Conservation (phyloP, 2,329 filamentous ascomycete species). For the Penicillium sp. region DNA sequence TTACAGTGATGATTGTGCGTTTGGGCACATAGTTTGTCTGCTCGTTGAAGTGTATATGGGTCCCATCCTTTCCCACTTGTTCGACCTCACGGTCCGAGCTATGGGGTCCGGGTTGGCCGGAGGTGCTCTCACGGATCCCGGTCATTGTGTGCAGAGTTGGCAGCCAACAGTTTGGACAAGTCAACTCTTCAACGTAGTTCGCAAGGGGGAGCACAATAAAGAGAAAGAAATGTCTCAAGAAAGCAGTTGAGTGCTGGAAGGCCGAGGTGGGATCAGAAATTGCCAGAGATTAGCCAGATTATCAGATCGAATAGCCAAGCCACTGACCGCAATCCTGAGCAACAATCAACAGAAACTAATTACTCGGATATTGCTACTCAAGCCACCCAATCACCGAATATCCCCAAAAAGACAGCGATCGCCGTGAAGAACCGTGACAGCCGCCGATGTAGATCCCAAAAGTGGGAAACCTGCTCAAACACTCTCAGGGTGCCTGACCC, state of each 20-base stretch:
- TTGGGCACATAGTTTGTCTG: constrained; percentile 59
- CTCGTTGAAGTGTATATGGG: constrained; percentile 50
- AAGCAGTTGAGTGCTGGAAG: neutral
- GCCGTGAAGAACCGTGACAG: constrained; percentile 18
- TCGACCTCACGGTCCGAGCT: constrained; percentile 6
- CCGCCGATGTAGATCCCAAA: constrained; percentile 17
- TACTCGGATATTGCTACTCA: neutral
- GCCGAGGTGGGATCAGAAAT: neutral
- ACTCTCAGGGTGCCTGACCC: constrained; percentile 31
- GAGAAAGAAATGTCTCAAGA: neutral
- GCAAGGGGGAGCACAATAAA: neutral
- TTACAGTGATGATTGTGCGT: constrained; percentile 55
- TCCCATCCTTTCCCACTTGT: constrained; percentile 10
- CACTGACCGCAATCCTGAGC: neutral
- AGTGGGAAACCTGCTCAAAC: constrained; percentile 32
- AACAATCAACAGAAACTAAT: neutral
- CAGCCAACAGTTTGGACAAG: too few species aligned
- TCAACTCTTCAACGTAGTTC: neutral
- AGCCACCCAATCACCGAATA: neutral
- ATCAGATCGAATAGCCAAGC: neutral
- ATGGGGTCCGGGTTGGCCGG: constrained; percentile 7
- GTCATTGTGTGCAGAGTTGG: constrained; percentile 14
- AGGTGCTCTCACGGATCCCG: constrained; percentile 14
- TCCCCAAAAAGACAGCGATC: neutral
- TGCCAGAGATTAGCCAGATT: neutral